Evolutionary conservation across 1,139 yeast genomes (phyloP).

Genomic region (Pichia norvegensis): DNA sequence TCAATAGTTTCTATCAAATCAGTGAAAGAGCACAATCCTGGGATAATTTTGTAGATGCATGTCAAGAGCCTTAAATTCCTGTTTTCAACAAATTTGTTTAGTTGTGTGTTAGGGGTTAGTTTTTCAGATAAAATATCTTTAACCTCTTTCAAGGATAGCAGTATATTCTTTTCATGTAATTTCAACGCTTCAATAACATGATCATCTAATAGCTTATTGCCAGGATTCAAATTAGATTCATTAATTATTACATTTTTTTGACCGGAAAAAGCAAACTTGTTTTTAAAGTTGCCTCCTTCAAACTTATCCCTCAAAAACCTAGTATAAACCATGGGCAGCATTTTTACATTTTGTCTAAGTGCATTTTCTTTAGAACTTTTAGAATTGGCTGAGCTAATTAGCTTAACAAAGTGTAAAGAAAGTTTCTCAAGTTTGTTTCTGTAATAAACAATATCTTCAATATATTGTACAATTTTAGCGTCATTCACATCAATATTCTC

Average conservation of each 20-base stretch:
- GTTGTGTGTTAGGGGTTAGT: constrained; percentile 27
- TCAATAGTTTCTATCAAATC: constrained; percentile 55
- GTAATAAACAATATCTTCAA: constrained; percentile 35
- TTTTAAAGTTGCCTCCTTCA: constrained; percentile 70
- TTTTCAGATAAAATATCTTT: constrained; percentile 35
- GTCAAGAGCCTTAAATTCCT: constrained; percentile 49
- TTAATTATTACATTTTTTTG: constrained; percentile 14
- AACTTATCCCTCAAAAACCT: constrained; percentile 55
- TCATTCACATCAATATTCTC: constrained; percentile 20
- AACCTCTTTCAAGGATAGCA: constrained; percentile 35
- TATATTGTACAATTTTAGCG: constrained; percentile 20
- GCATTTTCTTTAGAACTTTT: constrained; percentile 29
- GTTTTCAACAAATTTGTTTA: constrained; percentile 31
- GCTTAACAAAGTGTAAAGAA: constrained; percentile 28
- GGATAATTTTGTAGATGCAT: constrained; percentile 45
- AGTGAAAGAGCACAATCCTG: constrained; percentile 41
- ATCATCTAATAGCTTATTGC: constrained; percentile 44
- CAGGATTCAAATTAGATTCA: constrained; percentile 25
- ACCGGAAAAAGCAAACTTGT: constrained; percentile 42
- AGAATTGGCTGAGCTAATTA: constrained; percentile 18
- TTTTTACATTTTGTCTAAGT: constrained; percentile 20
- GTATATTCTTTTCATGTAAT: constrained; percentile 34
- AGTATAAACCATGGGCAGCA: constrained; percentile 61
- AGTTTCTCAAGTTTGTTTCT: constrained; percentile 32
- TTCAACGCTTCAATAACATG: constrained; percentile 38